phyloP scores from a whole-genome alignment of 371 early-diverging fungal species.

The Mortierella sp. region DNA sequence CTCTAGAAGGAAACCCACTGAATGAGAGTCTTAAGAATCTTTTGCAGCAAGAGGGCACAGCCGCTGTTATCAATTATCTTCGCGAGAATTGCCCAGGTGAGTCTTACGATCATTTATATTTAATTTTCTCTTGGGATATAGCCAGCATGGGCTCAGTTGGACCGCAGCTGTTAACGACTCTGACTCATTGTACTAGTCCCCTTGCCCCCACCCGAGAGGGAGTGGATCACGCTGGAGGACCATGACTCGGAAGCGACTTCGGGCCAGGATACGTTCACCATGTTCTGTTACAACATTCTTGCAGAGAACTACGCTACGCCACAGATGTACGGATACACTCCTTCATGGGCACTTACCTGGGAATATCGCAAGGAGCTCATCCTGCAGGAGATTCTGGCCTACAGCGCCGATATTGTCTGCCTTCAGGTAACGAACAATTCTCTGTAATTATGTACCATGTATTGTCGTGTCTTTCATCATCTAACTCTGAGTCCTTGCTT shows the following conservation, averaged over 20 bases:
- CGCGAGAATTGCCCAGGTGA: constrained; percentile 92
- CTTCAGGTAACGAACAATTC: constrained; percentile 76
- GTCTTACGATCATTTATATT: neutral
- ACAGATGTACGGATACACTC: constrained; percentile 94
- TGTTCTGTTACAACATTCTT: constrained; percentile 97
- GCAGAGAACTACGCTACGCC: constrained; percentile 92
- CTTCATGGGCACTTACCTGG: constrained; percentile 97
- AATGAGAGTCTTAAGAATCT: constrained; percentile 85
- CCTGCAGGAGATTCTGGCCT: constrained; percentile 87
- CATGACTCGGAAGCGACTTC: constrained; percentile 36
- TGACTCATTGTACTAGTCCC: constrained; percentile 63
- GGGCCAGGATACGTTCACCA: constrained; percentile 77
- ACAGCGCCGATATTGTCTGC: constrained; percentile 95
- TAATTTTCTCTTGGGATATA: neutral
- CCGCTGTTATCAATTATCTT: constrained; percentile 88
- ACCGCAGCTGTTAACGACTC: neutral
- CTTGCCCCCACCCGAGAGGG: constrained; percentile 89
- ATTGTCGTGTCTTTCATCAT: constrained; percentile 6
- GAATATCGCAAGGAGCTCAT: constrained; percentile 95
- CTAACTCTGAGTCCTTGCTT: neutral
- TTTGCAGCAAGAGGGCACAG: constrained; percentile 89
- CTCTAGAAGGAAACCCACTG: constrained; percentile 98
- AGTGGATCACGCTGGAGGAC: constrained; percentile 87
- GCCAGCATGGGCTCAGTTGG: too few species aligned
- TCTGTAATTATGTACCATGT: too few species aligned